Evolutionary conservation across 2,329 filamentous ascomycete genomes (phyloP), one percentile per base, ranked within the genome.

Genomic region (Pseudogymnoascus sp.): DNA sequence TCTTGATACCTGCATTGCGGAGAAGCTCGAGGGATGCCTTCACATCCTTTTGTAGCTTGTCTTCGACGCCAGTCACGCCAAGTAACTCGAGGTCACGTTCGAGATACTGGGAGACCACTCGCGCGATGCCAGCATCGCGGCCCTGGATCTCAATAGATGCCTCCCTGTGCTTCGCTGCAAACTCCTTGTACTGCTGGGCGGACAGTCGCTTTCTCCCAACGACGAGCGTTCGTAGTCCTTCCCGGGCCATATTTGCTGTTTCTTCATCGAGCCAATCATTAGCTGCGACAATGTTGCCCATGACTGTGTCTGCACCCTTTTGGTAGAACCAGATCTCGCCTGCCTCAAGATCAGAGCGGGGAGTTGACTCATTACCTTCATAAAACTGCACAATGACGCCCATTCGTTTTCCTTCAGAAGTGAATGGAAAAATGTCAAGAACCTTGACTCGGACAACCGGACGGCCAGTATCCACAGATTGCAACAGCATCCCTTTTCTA

Each of bases 251-350:
- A 73, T 99, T 99, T n/a, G 91, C 90, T 0, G 94, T 97, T 74
- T 99, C 94, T 74, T 99, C 94, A 68, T 99, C 94, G 0, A 99
- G 85, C 95, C 94, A 99, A 77, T 99, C 94, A 71, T 97, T 99
- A 15, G 92, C 86, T 6, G 89, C 90, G 36, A 99, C 94, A 67
- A 99, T 97, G 2, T 87, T 83, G n/a, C 87, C 85, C 95, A 99
- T 99, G 66, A 99, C 93, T 0, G 94, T 97, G 73, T 99, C 95
- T 2, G 94, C 95, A 64, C 94, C 94, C 75, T 99, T 99, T 71
- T 99, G 92, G 72, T 93, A 97, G 76, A 99, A 99, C 89, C 93
- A 97, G 31, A 97, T 93, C 71, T 97, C 93, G 12, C 89, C 86
- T 55, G 80, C 80, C 9, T 80, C 78, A 9, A 84, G 75, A 39